Conservation (phyloP, 2,329 filamentous ascomycete species). For the Herpotrichia juniperi region DNA sequence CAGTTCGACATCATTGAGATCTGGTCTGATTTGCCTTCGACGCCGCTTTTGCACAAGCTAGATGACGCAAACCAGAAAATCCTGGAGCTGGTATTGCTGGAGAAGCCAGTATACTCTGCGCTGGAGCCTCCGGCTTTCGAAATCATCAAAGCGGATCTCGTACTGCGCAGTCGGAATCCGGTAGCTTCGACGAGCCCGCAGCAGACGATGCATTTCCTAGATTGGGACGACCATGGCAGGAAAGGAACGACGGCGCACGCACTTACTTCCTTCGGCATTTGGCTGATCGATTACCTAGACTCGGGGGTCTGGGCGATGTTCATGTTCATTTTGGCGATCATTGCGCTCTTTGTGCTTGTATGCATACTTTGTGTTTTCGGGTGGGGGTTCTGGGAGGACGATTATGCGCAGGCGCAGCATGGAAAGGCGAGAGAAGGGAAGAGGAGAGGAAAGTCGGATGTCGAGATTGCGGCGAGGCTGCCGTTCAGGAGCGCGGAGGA, state of each 20-base stretch:
- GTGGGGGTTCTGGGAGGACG: slow-evolving; percentile 28
- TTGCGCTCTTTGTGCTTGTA: slow-evolving; percentile 30
- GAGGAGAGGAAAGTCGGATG: slow-evolving; percentile 19
- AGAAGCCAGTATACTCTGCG: slow-evolving; percentile 29
- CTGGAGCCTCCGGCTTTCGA: slow-evolving; percentile 27
- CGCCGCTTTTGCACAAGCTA: slow-evolving; percentile 19
- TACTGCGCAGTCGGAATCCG: slow-evolving; percentile 10
- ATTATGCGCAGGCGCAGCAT: slow-evolving; percentile 34
- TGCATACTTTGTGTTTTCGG: slow-evolving; percentile 34
- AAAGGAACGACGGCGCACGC: slow-evolving; percentile 34
- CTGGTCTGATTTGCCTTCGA: slow-evolving; percentile 20
- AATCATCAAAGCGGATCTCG: slow-evolving; percentile 28
- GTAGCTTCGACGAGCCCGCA: not conserved
- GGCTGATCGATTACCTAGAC: slow-evolving; percentile 24
- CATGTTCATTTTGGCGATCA: slow-evolving; percentile 26
- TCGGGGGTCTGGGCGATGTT: slow-evolving; percentile 33
- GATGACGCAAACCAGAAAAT: slow-evolving; percentile 29
- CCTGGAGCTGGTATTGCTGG: slow-evolving; percentile 34
- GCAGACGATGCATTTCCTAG: slow-evolving; percentile 31
- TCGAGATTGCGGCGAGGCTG: slow-evolving; percentile 24
- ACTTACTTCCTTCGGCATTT: slow-evolving; percentile 9
- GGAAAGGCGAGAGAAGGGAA: slow-evolving; percentile 26
- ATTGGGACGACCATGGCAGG: slow-evolving; percentile 36
- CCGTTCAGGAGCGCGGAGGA: slow-evolving; percentile 34
- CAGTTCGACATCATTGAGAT: slow-evolving; percentile 38